Percentiles rank a stretch among this genome's conserved stretches.
Evolutionary conservation across 2,329 filamentous ascomycete genomes (phyloP).

Genomic region (Thermomyces lanuginosus): DNA sequence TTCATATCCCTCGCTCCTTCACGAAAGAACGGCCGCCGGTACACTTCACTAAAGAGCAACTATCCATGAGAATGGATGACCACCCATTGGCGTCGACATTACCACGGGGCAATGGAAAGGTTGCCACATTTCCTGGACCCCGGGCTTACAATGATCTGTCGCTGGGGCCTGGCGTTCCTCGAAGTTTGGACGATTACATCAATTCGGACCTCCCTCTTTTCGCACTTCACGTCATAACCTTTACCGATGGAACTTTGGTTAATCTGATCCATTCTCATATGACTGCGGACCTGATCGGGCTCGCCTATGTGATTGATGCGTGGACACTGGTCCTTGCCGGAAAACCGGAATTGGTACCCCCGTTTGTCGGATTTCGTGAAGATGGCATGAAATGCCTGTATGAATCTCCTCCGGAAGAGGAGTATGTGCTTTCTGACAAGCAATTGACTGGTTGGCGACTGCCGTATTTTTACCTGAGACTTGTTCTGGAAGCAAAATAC

Average conservation of each 20-base stretch:
- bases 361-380: constrained; percentile 1
- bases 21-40: constrained; percentile 1
- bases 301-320: constrained; percentile 1
- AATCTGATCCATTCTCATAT: constrained; percentile 1
- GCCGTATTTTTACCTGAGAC: neutral
- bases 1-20: constrained; percentile 2
- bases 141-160: neutral
- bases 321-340: constrained; percentile 2
- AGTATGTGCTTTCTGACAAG: constrained; percentile 2
- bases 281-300: constrained; percentile 1
- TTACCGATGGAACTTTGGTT: constrained; percentile 1
- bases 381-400: constrained; percentile 1
- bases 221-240: constrained; percentile 1
- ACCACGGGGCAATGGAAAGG: constrained; percentile 1
- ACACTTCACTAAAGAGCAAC: constrained; percentile 2
- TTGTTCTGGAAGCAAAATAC: constrained; percentile 1
- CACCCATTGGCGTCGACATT: constrained; percentile 1
- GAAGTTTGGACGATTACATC: constrained; percentile 2
- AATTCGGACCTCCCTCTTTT: constrained; percentile 2
- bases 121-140: neutral
- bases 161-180: constrained; percentile 1
- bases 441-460: constrained; percentile 1
- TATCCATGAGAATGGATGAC: neutral
- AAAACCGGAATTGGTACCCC: constrained; percentile 1
- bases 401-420: neutral